Evolutionary conservation across 305 asterid species (phyloP).

Genomic region (Fraxinus dipetala): DNA sequence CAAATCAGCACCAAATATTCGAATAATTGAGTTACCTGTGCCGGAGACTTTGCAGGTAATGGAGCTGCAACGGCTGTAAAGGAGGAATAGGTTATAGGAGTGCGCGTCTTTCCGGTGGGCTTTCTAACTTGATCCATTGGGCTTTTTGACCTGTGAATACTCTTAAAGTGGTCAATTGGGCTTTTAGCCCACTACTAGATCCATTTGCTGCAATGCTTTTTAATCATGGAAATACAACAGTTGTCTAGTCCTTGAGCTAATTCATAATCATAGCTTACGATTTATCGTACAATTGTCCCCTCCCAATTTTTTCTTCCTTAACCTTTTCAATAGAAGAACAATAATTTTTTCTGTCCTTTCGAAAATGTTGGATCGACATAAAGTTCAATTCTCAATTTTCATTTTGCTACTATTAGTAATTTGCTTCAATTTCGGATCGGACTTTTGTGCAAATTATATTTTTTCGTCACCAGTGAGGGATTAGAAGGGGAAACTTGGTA

Average conservation of each 20-base stretch:
- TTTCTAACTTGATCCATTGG: not conserved
- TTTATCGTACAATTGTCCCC: not conserved
- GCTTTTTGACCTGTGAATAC: not conserved
- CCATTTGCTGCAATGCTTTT: not conserved
- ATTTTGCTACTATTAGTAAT: not conserved
- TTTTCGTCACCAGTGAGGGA: not conserved
- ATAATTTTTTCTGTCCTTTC: not conserved
- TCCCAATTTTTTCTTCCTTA: not conserved
- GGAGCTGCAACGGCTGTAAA: not conserved
- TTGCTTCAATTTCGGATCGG: not conserved
- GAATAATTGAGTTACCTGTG: not conserved
- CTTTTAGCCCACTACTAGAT: not conserved
- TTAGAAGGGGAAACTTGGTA: not conserved
- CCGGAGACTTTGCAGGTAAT: not conserved
- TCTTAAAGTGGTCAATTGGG: not conserved
- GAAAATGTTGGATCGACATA: not conserved
- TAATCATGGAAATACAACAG: not conserved
- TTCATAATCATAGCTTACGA: not conserved
- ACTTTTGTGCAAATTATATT: no score
- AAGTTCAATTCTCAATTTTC: not conserved
- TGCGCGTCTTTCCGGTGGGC: not conserved
- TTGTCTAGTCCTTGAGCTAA: no score
- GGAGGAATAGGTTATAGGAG: not conserved
- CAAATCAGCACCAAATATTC: not conserved
- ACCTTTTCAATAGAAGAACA: not conserved